These are phyloP conservation scores for Aspergillus transmontanensis DNA, from an alignment of 2,329 filamentous ascomycete species.

Conservation along the genomic window DNA sequence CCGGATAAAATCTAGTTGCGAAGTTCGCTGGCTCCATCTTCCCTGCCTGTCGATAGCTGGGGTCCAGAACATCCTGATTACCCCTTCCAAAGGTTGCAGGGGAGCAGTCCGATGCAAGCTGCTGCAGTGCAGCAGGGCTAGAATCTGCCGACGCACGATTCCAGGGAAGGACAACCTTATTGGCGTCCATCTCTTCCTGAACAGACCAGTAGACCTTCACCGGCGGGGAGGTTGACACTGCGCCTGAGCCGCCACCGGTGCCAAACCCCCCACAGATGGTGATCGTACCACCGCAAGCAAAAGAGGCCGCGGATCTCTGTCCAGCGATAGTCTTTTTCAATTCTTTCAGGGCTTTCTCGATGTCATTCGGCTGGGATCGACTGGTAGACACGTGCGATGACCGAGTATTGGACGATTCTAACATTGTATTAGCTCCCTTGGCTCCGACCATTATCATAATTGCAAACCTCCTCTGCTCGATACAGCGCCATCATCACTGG, in stretches of 20 bases:
- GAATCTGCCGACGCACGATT: background rate
- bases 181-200: background rate
- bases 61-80: slow-evolving; percentile 53
- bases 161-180: slow-evolving; percentile 11
- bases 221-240: background rate
- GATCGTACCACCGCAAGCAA: background rate
- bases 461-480: too few relatives aligned
- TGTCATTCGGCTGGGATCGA: background rate
- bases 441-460: too few relatives aligned
- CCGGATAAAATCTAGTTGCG: slow-evolving; percentile 16
- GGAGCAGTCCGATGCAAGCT: slow-evolving; percentile 36
- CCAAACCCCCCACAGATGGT: too few relatives aligned
- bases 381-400: background rate
- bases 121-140: background rate
- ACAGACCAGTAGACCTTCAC: slow-evolving; percentile 13
- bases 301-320: background rate
- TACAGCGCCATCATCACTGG: too few relatives aligned
- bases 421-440: too few relatives aligned
- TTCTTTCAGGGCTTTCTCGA: background rate
- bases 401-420: too few relatives aligned
- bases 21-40: too few relatives aligned
- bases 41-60: slow-evolving; percentile 22
- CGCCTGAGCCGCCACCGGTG: background rate
- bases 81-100: slow-evolving; percentile 53
- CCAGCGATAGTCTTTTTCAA: background rate